Base-by-base conservation (phyloP, 306 rosid species). In the Acacia crassicarpa region DNA sequence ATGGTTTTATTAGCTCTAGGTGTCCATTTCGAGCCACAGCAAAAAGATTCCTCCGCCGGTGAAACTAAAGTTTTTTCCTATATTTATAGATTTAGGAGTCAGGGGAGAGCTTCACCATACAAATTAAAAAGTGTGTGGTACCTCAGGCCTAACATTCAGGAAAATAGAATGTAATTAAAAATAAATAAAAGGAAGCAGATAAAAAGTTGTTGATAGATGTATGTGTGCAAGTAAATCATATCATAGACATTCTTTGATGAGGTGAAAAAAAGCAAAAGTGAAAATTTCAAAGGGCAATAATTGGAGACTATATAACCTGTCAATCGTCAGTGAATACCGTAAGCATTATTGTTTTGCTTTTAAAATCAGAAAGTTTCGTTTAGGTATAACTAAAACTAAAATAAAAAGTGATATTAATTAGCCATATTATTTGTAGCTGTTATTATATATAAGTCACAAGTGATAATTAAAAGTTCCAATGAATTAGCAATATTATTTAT, bases 1-100 rank as follows among this genome's bases (percentile, higher is more conserved):
- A 91, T 17, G 80, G 81, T 19, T 90, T 87, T 62, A 89, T 80
- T 40, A 91, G 91, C 83, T 85, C 92, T 41, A 82, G 87, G 46
- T 90, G 91, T 48, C 89, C 94, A 19, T 72, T 72, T n/a, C 59
- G 43, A 27, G 41, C 76, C 15, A 72, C 76, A 6, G 76, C 76
- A 2, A 72, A 72, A 41, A 72, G 76, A 35, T 72, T 72, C 59
- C 76, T 72, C 41, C 58, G 61, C 40, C 59, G 41, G 22, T 72
- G 59, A 72, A 23, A 6, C n/a, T 25, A 71, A 45, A 45, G 7
- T 4, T 56, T 56, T 51, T 56, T 43, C 1, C 10, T 22, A 58
- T 58, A 25, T 19, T 19, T 8, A 19, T 53, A 16, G 25, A 67
- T 35, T 20, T 40, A 17, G 27, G 62, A 54, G 27, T 7, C 27